Evolutionary conservation across 2,329 filamentous ascomycete species (phyloP).

Genomic region (Mollisia scopiformis): DNA sequence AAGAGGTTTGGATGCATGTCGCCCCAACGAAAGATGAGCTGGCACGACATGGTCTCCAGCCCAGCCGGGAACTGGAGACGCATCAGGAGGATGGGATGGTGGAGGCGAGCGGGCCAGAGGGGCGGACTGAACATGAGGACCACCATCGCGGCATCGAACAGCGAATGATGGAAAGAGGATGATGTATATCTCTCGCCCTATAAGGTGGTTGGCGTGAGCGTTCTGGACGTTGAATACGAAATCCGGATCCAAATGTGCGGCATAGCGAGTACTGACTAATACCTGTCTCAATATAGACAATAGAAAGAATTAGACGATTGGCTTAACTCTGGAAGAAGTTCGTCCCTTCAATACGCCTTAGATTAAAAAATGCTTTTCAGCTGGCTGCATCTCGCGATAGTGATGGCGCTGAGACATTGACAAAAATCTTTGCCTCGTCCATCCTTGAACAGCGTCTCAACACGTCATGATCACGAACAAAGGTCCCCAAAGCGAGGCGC

Average conservation of each 20-base stretch:
- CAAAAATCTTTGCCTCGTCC: neutral
- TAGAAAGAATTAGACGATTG: neutral
- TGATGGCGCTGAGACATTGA: neutral
- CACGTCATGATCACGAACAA: neutral
- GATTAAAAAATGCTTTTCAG: neutral
- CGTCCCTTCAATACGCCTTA: neutral
- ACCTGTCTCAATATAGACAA: neutral
- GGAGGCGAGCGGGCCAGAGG: neutral
- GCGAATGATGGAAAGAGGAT: conserved; percentile 1
- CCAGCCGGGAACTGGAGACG: neutral
- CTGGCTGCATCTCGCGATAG: neutral
- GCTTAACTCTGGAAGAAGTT: neutral
- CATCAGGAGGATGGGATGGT: neutral
- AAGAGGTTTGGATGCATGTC: conserved; percentile 58
- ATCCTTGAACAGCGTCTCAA: neutral
- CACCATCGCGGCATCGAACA: neutral
- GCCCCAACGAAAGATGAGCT: conserved; percentile 41
- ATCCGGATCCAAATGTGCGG: neutral
- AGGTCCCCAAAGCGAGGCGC: neutral
- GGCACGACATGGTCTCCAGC: conserved; percentile 22
- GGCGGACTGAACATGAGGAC: neutral
- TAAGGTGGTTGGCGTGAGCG: neutral
- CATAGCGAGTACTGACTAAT: neutral
- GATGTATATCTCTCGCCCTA: neutral
- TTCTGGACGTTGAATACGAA: neutral